phyloP scores from a whole-genome alignment of 106 monocot genomes.

The Cymbidium sinense region DNA sequence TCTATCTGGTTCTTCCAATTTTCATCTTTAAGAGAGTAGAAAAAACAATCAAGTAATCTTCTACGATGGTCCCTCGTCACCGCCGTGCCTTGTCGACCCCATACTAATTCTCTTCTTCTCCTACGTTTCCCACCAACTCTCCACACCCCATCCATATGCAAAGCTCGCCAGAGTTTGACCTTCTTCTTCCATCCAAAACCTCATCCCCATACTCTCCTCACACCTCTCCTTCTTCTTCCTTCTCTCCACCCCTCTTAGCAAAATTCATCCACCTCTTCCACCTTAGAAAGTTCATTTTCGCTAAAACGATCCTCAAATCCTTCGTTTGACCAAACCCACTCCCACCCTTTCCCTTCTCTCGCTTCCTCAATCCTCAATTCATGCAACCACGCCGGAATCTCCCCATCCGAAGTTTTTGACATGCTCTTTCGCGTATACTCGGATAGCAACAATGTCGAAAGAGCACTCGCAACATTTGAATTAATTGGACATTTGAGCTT shows the following conservation, averaged over 20 bases:
- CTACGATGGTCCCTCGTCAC: no score
- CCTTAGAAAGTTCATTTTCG: slow-evolving; percentile 26
- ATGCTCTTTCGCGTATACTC: slow-evolving; percentile 78
- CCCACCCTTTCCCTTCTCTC: slow-evolving; percentile 31
- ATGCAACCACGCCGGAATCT: slow-evolving; percentile 12
- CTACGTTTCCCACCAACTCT: not conserved
- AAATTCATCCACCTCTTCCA: slow-evolving; percentile 38
- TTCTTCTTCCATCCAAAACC: not conserved
- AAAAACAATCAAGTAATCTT: no score
- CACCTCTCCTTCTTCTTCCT: not conserved
- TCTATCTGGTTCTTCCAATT: no score
- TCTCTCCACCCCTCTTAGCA: slow-evolving; percentile 16
- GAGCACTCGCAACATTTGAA: slow-evolving; percentile 51
- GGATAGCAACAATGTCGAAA: slow-evolving; percentile 27
- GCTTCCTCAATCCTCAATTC: slow-evolving; percentile 31
- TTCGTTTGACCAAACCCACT: slow-evolving; percentile 12
- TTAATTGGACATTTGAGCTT: slow-evolving; percentile 39
- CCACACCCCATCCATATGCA: not conserved
- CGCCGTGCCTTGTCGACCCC: no score
- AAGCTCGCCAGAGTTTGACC: not conserved
- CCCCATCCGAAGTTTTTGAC: slow-evolving; percentile 35
- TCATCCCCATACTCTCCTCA: not conserved
- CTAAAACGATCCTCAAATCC: slow-evolving; percentile 45
- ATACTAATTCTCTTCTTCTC: no score
- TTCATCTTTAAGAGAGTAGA: no score